phyloP scores from a whole-genome alignment of 805 yeast genomes.

The Sporopachydermia lactativora region DNA sequence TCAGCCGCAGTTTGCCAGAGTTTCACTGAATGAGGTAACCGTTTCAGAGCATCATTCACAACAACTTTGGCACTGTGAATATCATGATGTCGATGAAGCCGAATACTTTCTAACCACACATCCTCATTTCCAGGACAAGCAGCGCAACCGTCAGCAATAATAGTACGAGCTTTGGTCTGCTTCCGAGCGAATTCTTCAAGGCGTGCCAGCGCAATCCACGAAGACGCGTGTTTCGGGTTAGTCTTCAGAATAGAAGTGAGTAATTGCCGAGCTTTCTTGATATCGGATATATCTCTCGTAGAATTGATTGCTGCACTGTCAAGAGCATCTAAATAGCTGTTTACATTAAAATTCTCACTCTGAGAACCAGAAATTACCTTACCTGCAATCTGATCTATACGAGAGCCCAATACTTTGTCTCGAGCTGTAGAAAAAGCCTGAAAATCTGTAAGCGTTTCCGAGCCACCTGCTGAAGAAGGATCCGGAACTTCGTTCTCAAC shows the following conservation, averaged over 20 bases:
- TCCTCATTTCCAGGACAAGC: conserved; percentile 52
- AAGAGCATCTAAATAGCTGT: conserved; percentile 29
- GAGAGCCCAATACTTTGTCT: conserved; percentile 41
- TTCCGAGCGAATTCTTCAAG: conserved; percentile 56
- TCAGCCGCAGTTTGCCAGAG: conserved; percentile 66
- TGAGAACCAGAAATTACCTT: conserved; percentile 5
- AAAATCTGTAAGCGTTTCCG: conserved; percentile 27
- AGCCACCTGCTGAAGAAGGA: conserved; percentile 10
- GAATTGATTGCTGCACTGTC: conserved; percentile 13
- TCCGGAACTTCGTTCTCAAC: too few relatives aligned
- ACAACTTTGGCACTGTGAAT: conserved; percentile 35
- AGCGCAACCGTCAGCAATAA: conserved; percentile 65
- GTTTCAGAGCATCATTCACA: conserved; percentile 50
- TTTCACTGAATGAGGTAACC: conserved; percentile 37
- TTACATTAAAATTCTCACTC: conserved; percentile 21
- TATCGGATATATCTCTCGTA: conserved; percentile 34
- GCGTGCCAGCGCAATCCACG: conserved; percentile 81
- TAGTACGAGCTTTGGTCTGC: conserved; percentile 36
- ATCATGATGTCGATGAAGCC: conserved; percentile 36
- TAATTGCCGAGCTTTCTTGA: conserved; percentile 41
- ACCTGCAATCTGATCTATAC: conserved; percentile 28
- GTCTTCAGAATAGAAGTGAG: conserved; percentile 55
- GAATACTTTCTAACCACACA: conserved; percentile 71
- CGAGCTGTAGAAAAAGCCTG: conserved; percentile 47
- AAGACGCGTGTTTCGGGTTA: conserved; percentile 58